Evolutionary conservation across 176 grass and related monocot species (phyloP).

Genomic region (Pharus latifolius): DNA sequence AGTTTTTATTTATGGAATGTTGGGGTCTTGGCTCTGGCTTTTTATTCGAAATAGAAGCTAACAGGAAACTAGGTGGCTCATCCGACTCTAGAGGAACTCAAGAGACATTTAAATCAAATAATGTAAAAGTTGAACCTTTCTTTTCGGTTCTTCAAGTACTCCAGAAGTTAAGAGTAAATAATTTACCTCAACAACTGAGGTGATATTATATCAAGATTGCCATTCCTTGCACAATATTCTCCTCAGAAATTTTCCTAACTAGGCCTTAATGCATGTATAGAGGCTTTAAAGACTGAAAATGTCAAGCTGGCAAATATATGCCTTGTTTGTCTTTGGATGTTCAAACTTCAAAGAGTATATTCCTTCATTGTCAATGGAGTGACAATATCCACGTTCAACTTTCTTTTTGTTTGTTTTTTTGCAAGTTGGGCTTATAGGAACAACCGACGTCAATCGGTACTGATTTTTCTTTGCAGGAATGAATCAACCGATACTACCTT

Average conservation of each 20-base stretch:
- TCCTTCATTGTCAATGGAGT: not conserved
- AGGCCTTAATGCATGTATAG: not conserved
- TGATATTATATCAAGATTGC: not conserved
- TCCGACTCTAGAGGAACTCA: not conserved
- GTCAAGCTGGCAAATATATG: not conserved
- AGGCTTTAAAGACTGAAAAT: not conserved
- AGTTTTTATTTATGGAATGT: not conserved
- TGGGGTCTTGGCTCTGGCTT: not conserved
- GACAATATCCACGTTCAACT: not conserved
- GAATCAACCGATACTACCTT: not conserved
- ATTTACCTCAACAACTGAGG: not conserved
- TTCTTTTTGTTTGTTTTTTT: not conserved
- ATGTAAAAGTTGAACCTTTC: not conserved
- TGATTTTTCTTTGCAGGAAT: not conserved
- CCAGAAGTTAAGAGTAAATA: not conserved
- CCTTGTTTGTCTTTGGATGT: not conserved
- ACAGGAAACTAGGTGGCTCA: not conserved
- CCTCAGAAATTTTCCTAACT: not conserved
- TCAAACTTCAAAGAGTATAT: too few species aligned
- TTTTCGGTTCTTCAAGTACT: not conserved
- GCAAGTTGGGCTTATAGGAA: not conserved
- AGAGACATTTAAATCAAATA: not conserved
- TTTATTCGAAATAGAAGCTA: not conserved
- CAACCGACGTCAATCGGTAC: not conserved
- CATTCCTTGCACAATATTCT: not conserved